Evolutionary conservation across 805 yeast genomes (phyloP), one percentile per base, ranked within the genome.

Genomic region (Metschnikowia chrysomelidarum): DNA sequence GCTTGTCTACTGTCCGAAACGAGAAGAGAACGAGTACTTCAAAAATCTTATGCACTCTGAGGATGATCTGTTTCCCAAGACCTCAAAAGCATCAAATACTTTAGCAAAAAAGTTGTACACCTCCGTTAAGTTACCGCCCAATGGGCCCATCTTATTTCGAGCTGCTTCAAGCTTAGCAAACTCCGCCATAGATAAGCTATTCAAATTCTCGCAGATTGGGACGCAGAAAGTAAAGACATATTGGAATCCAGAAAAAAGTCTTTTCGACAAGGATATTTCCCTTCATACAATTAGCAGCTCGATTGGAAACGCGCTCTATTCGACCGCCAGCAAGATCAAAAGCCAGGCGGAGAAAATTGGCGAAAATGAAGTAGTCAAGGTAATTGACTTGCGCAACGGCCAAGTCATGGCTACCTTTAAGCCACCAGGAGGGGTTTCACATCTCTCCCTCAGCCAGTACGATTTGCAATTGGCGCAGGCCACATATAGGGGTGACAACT

Each of bases 401-500:
- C 54, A 56, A 37, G 59, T 63, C 3, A 47, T 67, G 50, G 62
- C 62, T 5, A 39, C 67, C 7, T 78, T 82, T 53, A 67, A 71
- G 26, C 77, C 86, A 0, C 78, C 82, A 0, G 77, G 74, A 14
- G 86, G 86, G 0, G 69, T 82, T 19, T 77, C 87, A 0, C 57
- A 67, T 16, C 52, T 82, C 2, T 76, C 82, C 2, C 50, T 82
- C 5, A 79, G 83, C 0, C 83, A 85, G 0, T 75, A 69, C 51
- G 86, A 81, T 49, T 50, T 75, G 24, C 71, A 73, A 19, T 53
- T 82, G 32, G 71, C 79, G 0, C 73, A 81, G 7, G 70, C 72
- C 3, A 71, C 75, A 8, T 48, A 54, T 15, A 64, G 84, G 33
- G 88, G 89, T 2, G 87, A 82, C 51, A 71, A 65, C 32, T 60